Percentiles rank a stretch among this genome's conserved stretches.
These are phyloP conservation scores for Clonostachys chloroleuca DNA, from an alignment of 2,329 filamentous ascomycete genomes.

Conservation along the genomic window DNA sequence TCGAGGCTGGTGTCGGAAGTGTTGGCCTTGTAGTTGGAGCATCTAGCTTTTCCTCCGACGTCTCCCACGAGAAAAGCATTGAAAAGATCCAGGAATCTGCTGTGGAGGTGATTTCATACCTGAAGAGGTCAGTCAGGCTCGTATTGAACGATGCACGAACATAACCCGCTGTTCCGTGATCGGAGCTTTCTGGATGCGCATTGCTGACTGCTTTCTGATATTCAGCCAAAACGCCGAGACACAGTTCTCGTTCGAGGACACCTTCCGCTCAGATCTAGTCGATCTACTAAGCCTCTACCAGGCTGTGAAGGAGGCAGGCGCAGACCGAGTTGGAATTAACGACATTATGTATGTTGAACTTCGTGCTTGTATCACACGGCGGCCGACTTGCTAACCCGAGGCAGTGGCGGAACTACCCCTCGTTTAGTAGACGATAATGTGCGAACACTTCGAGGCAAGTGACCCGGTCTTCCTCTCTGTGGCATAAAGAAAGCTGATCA, in stretches of 20 bases:
- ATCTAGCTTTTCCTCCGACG: slow-evolving; percentile 73
- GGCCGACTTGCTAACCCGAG: no score
- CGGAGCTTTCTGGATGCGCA: no score
- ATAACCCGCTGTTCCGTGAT: no score
- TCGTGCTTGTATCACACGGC: no score
- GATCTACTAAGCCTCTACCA: slow-evolving; percentile 79
- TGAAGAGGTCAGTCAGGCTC: slow-evolving; percentile 51
- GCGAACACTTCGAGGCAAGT: slow-evolving; percentile 53
- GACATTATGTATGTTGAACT: background rate
- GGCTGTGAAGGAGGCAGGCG: slow-evolving; percentile 19
- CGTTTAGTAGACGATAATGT: slow-evolving; percentile 88
- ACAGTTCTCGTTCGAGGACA: slow-evolving; percentile 67
- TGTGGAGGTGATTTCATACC: slow-evolving; percentile 79
- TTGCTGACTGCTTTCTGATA: no score
- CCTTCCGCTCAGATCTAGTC: slow-evolving; percentile 78
- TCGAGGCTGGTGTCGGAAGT: slow-evolving; percentile 63
- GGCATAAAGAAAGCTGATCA: no score
- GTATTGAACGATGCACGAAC: no score
- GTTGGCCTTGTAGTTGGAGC: slow-evolving; percentile 81
- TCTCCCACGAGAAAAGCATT: slow-evolving; percentile 86
- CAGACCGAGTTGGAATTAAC: slow-evolving; percentile 1
- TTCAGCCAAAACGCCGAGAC: slow-evolving; percentile 15
- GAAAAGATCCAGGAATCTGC: slow-evolving; percentile 67
- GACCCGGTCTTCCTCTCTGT: no score
- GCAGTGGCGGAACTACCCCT: slow-evolving; percentile 52